Evolutionary conservation across 2,329 filamentous ascomycete genomes (phyloP).

Genomic region (Pseudogymnoascus destructans): DNA sequence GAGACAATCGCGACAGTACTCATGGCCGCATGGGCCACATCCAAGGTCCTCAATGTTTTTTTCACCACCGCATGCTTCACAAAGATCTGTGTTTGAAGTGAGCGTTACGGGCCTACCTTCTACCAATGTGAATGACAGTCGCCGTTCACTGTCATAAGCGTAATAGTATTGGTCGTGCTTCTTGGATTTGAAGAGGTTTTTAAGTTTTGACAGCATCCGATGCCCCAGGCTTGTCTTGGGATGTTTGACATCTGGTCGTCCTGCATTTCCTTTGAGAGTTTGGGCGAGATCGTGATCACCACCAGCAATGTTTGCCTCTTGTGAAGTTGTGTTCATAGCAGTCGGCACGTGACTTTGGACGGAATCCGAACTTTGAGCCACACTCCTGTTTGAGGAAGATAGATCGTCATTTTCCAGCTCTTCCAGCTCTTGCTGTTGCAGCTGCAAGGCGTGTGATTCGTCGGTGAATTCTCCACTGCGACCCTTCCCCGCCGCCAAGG

Average conservation of each 20-base stretch:
- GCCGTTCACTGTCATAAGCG: background rate
- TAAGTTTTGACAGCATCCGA: background rate
- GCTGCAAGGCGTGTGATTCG: conserved; percentile 13
- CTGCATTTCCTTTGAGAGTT: conserved; percentile 9
- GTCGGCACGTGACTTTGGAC: conserved; percentile 17
- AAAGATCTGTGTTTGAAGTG: conserved; percentile 2
- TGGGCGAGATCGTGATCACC: conserved; percentile 15
- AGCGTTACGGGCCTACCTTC: background rate
- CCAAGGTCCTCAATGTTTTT: conserved; percentile 13
- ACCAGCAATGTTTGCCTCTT: conserved; percentile 14
- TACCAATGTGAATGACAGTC: conserved; percentile 11
- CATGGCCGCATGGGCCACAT: conserved; percentile 31
- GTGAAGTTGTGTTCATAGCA: conserved; percentile 8
- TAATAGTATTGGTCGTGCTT: background rate
- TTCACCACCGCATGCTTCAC: conserved; percentile 14
- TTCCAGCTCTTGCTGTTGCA: conserved; percentile 15
- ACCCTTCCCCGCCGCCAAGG: conserved; percentile 11
- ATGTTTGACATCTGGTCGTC: background rate
- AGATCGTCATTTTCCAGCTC: conserved; percentile 12
- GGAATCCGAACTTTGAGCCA: conserved; percentile 18
- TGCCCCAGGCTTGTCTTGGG: conserved; percentile 8
- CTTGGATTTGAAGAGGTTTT: background rate
- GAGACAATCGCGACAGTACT: conserved; percentile 40
- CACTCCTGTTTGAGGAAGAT: conserved; percentile 13
- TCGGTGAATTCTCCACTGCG: conserved; percentile 12